phyloP scores from a whole-genome alignment of 768 basidiomycete genomes.

The Lyophyllum shimeji region DNA sequence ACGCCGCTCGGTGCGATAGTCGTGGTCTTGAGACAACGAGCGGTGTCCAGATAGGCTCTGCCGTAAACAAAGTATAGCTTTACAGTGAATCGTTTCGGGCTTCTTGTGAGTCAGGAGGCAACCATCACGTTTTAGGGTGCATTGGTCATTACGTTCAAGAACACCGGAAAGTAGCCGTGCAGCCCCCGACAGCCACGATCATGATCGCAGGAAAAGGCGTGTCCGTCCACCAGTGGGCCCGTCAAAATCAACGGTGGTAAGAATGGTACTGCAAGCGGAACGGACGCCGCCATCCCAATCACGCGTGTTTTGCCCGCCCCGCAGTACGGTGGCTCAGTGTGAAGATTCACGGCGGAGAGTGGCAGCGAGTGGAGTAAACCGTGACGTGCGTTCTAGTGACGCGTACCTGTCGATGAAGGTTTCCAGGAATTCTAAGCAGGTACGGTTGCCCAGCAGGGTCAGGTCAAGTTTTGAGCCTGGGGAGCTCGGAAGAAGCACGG shows the following conservation, averaged over 20 bases:
- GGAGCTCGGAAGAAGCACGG: too few relatives aligned
- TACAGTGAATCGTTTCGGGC: not conserved
- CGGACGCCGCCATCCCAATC: too few relatives aligned
- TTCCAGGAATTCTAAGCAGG: not conserved
- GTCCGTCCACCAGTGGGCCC: too few relatives aligned
- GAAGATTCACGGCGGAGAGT: not conserved
- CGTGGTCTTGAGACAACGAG: not conserved
- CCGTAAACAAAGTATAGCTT: not conserved
- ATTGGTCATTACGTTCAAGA: not conserved
- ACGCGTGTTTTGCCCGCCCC: too few relatives aligned
- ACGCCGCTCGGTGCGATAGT: not conserved
- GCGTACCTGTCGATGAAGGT: not conserved
- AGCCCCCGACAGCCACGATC: not conserved
- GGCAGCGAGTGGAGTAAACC: not conserved
- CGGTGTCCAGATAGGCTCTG: not conserved
- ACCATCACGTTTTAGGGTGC: constrained; percentile 1
- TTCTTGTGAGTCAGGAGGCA: not conserved
- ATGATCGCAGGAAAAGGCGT: not conserved
- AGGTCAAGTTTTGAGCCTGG: too few relatives aligned
- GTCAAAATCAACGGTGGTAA: too few relatives aligned
- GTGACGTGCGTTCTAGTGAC: not conserved
- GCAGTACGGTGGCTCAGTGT: not conserved
- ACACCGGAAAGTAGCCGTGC: not conserved
- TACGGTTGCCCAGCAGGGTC: too few relatives aligned
- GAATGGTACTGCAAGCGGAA: not conserved